Conservation (phyloP, 2,329 filamentous ascomycete species). For the Colletotrichum sp. region DNA sequence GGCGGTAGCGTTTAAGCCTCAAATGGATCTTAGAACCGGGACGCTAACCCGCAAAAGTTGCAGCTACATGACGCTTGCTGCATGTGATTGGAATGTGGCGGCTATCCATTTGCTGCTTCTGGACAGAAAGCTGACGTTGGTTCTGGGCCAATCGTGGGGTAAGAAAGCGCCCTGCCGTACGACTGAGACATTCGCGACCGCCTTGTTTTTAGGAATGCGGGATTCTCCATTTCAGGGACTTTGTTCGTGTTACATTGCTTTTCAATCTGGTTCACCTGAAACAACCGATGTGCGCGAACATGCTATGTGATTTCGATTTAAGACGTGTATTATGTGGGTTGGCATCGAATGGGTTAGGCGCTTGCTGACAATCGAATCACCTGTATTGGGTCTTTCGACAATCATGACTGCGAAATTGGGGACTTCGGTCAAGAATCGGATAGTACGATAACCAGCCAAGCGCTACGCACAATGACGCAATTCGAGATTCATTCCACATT, state of each 20-base stretch:
- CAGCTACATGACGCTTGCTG: neutral
- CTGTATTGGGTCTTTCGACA: neutral
- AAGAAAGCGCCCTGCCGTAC: neutral
- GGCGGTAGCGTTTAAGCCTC: neutral
- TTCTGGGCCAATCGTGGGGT: neutral
- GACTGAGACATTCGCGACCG: neutral
- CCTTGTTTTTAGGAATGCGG: neutral
- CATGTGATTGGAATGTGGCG: conserved; percentile 2
- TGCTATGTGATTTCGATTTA: neutral
- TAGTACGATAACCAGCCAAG: neutral
- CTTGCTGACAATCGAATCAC: neutral
- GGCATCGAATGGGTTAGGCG: neutral
- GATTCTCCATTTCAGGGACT: neutral
- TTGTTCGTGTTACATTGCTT: neutral
- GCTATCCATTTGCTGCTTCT: neutral
- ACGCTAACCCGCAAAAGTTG: neutral
- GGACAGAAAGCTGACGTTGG: neutral
- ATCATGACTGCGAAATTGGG: rapidly evolving
- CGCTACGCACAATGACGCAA: neutral
- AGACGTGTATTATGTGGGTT: neutral
- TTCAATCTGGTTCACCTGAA: neutral
- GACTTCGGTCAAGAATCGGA: neutral
- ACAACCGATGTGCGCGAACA: neutral
- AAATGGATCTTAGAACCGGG: neutral
- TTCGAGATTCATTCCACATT: neutral